Percentiles rank a stretch among this genome's conserved stretches.
phyloP scores from a whole-genome alignment of 2,329 filamentous ascomycete genomes.

The Apiospora koreana region DNA sequence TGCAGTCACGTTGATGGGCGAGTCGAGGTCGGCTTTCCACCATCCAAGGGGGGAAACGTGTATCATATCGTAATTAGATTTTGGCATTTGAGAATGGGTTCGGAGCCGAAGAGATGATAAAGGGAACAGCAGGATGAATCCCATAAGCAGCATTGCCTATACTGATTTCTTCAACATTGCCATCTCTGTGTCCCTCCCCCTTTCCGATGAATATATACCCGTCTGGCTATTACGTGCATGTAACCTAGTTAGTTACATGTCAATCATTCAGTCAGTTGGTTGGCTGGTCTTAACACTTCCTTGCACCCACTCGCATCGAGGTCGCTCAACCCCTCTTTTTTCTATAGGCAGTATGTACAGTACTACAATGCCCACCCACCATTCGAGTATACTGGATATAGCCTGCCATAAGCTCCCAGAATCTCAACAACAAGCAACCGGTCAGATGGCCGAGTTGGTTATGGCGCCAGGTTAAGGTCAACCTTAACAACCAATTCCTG shows the following conservation, averaged over 20 bases:
- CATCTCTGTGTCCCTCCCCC: background rate
- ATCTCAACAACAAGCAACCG: background rate
- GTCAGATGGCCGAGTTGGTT: slow-evolving; percentile 14
- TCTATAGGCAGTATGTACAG: no score
- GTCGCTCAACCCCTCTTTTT: background rate
- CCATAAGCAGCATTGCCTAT: background rate
- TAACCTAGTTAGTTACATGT: no score
- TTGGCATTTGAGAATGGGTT: background rate
- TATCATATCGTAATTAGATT: background rate
- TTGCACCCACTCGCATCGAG: no score
- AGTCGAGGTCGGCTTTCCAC: background rate
- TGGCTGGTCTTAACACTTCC: no score
- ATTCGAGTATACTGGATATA: background rate
- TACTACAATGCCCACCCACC: no score
- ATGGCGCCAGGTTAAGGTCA: slow-evolving; percentile 14
- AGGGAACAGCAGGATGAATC: background rate
- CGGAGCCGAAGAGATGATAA: background rate
- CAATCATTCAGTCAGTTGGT: no score
- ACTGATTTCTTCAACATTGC: background rate
- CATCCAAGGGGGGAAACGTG: background rate
- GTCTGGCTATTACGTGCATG: no score
- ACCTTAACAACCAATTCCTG: slow-evolving; percentile 11
- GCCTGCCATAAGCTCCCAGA: background rate
- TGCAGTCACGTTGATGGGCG: background rate
- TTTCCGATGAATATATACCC: background rate